phyloP scores from a whole-genome alignment of 495 filamentous ascomycete genomes.

The Penicillium atrosanguineum region DNA sequence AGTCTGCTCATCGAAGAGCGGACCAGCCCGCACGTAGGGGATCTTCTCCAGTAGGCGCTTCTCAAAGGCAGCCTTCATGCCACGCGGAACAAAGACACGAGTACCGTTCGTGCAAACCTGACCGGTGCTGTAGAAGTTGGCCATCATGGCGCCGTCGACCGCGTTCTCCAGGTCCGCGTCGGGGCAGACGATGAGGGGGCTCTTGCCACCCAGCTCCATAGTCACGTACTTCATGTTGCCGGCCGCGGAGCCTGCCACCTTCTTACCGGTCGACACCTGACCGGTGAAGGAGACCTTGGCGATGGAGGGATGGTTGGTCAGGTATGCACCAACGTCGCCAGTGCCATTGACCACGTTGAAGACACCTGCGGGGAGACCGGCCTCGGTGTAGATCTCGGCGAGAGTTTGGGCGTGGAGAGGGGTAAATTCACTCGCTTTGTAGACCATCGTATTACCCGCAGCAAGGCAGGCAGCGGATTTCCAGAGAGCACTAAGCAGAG shows the following conservation, averaged over 20 bases:
- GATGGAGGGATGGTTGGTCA: conserved; percentile 64
- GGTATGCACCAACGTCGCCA: conserved; percentile 66
- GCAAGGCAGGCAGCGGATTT: conserved; percentile 80
- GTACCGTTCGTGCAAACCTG: conserved; percentile 88
- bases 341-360: conserved; percentile 79
- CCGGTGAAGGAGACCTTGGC: conserved; percentile 83
- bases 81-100: conserved; percentile 66
- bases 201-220: conserved; percentile 83
- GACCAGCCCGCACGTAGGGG: conserved; percentile 61
- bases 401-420: conserved; percentile 68
- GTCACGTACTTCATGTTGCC: conserved; percentile 83
- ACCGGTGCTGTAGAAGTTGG: conserved; percentile 79
- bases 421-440: conserved; percentile 81
- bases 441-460: conserved; percentile 84
- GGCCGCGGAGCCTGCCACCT: conserved; percentile 66
- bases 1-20: conserved; percentile 63
- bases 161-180: conserved; percentile 72
- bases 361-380: conserved; percentile 72
- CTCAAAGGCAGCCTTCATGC: conserved; percentile 64
- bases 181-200: conserved; percentile 66
- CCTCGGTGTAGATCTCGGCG: conserved; percentile 67
- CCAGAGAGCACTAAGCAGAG: conserved; percentile 61
- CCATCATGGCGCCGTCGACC: conserved; percentile 83
- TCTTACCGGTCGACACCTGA: conserved; percentile 74
- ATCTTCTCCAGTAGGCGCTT: conserved; percentile 64